These are phyloP conservation scores for Bacterosira constricta DNA, from an alignment of 108 stramenopile species.

Conservation along the genomic window DNA sequence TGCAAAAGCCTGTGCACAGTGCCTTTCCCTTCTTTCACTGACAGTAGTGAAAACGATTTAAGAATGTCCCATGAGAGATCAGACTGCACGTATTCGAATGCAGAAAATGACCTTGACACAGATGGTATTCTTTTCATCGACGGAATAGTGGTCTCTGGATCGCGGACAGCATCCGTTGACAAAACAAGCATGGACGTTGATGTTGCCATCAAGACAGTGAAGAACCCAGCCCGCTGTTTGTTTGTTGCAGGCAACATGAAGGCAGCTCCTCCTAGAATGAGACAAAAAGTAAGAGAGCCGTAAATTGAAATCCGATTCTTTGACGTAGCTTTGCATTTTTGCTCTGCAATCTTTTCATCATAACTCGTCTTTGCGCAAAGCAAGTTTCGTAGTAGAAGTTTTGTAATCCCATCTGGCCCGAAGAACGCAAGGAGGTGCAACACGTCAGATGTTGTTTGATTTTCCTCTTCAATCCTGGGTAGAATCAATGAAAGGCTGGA, in stretches of 20 bases:
- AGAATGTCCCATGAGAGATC: slow-evolving; percentile 70
- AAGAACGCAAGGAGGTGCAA: slow-evolving; percentile 57
- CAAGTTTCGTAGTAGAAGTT: slow-evolving; percentile 53
- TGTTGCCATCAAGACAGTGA: neutral
- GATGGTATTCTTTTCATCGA: neutral
- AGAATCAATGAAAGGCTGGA: slow-evolving; percentile 65
- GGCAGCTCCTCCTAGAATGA: slow-evolving; percentile 14
- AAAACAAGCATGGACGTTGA: slow-evolving; percentile 5
- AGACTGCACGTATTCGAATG: slow-evolving; percentile 59
- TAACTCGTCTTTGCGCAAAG: slow-evolving; percentile 37
- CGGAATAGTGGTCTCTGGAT: neutral
- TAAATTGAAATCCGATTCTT: neutral
- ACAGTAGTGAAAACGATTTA: slow-evolving; percentile 62
- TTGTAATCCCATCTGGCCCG: slow-evolving; percentile 66
- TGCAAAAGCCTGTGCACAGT: slow-evolving; percentile 61
- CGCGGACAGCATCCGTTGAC: neutral
- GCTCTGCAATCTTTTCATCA: slow-evolving; percentile 17
- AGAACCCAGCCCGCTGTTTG: neutral
- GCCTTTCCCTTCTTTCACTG: slow-evolving; percentile 67
- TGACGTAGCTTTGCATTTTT: neutral
- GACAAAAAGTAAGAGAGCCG: neutral
- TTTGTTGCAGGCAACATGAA: neutral
- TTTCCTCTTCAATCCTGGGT: slow-evolving; percentile 54
- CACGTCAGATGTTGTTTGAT: slow-evolving; percentile 42
- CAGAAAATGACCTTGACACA: slow-evolving; percentile 22